Evolutionary conservation across 2,329 filamentous ascomycete genomes (phyloP).

Genomic region (Exophiala mesophila): DNA sequence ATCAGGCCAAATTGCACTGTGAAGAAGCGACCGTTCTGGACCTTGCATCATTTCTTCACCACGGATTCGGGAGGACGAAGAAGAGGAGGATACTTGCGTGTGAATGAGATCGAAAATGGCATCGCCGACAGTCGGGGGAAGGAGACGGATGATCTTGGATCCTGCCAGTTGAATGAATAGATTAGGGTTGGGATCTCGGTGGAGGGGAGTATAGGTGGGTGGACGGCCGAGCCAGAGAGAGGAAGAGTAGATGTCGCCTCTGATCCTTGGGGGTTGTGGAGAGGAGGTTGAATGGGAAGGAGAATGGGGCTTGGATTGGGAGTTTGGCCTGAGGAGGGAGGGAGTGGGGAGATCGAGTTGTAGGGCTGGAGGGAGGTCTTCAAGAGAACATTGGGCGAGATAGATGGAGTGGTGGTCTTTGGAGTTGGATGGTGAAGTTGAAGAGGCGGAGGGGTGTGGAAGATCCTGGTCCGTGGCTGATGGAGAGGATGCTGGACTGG

Average conservation of each 20-base stretch:
- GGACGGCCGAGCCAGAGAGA: slow-evolving; percentile 85
- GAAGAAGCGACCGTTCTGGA: slow-evolving; percentile 60
- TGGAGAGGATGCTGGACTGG: slow-evolving; percentile 20
- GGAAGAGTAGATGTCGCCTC: slow-evolving; percentile 78
- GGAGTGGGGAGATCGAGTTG: slow-evolving; percentile 65
- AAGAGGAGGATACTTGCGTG: slow-evolving; percentile 28
- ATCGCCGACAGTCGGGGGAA: slow-evolving; percentile 60
- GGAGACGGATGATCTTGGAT: slow-evolving; percentile 66
- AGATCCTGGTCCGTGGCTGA: slow-evolving; percentile 23
- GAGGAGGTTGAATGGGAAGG: not conserved
- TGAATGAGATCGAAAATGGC: slow-evolving; percentile 57
- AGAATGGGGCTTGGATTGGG: not conserved
- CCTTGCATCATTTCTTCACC: slow-evolving; percentile 91
- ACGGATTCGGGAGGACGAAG: slow-evolving; percentile 49
- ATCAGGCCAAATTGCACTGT: slow-evolving; percentile 64
- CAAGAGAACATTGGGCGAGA: slow-evolving; percentile 74
- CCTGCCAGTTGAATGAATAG: slow-evolving; percentile 79
- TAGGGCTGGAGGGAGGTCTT: slow-evolving; percentile 60
- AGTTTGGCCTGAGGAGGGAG: slow-evolving; percentile 1
- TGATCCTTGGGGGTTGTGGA: slow-evolving; percentile 53
- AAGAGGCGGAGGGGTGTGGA: slow-evolving; percentile 29
- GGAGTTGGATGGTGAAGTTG: too few species aligned
- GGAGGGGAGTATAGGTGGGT: slow-evolving; percentile 83
- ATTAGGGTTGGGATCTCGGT: slow-evolving; percentile 92
- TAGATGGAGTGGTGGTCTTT: slow-evolving; percentile 54